Evolutionary conservation across 202 grass and related monocot species (phyloP), one percentile per base, ranked within the genome.

Genomic region (Brachypodium distachyon): DNA sequence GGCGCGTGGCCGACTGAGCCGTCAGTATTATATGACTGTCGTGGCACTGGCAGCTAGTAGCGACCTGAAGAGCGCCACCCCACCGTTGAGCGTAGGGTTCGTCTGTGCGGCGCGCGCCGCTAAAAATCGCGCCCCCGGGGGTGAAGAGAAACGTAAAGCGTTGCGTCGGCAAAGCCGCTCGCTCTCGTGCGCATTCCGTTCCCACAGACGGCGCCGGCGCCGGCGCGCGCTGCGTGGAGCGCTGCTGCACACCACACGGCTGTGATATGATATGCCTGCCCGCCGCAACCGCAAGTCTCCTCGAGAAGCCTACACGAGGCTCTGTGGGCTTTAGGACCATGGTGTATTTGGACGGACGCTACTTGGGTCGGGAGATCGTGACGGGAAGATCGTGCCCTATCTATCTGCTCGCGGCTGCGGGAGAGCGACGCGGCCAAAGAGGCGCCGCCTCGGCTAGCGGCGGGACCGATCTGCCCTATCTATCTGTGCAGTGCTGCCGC

Each of bases 341-440:
- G 50, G 21, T 21, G 52, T 23, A 26, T 27, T 55, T 23, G 12
- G 61, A 23, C 9, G 56, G 53, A 9, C 53, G 25, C 19, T 23
- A 27, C 54, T 25, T 28, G 55, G 22, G 23, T 21, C 10, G 3
- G 37, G 37, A 9, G 61, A 65, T 1, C 0, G 40, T 46, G 64
- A 67, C 23, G 40, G 65, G 16, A 60, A 33, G 56, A 28, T 28
- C 23, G 63, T 8, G 39, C 26, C 28, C 56, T 33, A 18, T 16
- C 40, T 22, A 23, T n/a, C 64, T n/a, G 65, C 43, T 33, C 60
- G 73, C 82, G 82, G 82, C 81, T 54, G 46, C 17, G 14, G 5
- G 61, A 27, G 17, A 2, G 32, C 7, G 65, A 61, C 17, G 66
- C 42, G 3, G 26, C 3, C 16, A 14, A 4, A 3, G 43, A 32